Evolutionary conservation across 441 rosid species (phyloP), one percentile per base, ranked within the genome.

Genomic region (Erodium texanum): DNA sequence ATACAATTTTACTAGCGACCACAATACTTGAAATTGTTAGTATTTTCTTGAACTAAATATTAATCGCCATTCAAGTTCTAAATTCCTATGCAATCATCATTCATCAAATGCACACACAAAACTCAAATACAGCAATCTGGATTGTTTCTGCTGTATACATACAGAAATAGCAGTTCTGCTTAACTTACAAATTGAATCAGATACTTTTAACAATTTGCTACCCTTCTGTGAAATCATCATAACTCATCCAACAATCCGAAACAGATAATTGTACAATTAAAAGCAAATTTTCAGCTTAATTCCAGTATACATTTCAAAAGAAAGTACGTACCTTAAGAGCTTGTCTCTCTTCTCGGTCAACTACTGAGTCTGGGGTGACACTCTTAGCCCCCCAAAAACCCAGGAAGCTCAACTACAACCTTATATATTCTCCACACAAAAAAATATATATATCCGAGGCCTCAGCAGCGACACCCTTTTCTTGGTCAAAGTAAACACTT

Each of bases 281-380:
- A 20, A 20, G 63, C 29, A 43, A 43, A 12, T 8, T 10, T 1
- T 22, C 10, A 9, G 29, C n/a, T 22, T 20, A 58, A 58, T 58
- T 18, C 15, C 62, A 54, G 24, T 19, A 65, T 19, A 27, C 50
- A 19, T 54, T 54, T n/a, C 24, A 54, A 45, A 24, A 71, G 66
- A 61, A 58, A 58, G 29, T 23, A 11, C 29, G 63, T 74, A 77
- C 81, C 82, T 71, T 68, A 27, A 73, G 43, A 75, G 74, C 64
- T 64, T n/a, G n/a, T 76, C 56, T 72, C 59, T 43, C 68, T 73
- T 68, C 56, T 18, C 68, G 73, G 82, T 77, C 79, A 75, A 78
- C 74, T 70, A 50, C 56, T 20, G 74, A 70, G 74, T 70, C 24
- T 66, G n/a, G 58, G 22, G 69, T 65, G 71, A 75, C 68, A 70